A percentile compares a stretch with the other conserved stretches of the same genome.
phyloP scores from a whole-genome alignment of 495 filamentous ascomycete genomes.

The Aspergillus incahuasiensis region DNA sequence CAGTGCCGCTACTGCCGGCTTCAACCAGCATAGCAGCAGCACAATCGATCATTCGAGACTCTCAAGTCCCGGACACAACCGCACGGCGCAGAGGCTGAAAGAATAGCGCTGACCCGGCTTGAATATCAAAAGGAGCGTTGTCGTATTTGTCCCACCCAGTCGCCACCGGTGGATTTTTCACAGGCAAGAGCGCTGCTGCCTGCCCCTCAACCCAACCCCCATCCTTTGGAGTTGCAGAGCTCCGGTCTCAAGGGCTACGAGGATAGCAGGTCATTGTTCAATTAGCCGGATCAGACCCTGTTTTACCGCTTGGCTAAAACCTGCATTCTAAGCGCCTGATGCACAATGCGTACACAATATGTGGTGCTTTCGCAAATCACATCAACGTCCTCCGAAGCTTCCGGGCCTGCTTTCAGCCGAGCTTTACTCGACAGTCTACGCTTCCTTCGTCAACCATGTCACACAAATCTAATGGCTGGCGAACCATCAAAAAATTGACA shows the following conservation, averaged over 20 bases:
- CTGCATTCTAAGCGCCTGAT: neutral
- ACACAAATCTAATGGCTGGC: neutral
- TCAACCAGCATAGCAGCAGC: neutral
- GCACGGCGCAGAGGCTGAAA: neutral
- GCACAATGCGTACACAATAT: neutral
- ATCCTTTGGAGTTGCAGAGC: neutral
- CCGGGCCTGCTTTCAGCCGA: neutral
- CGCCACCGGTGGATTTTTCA: neutral
- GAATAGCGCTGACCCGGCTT: neutral
- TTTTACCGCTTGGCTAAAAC: neutral
- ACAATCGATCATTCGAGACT: conserved; percentile 1
- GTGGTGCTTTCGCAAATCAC: neutral
- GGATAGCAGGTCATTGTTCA: neutral
- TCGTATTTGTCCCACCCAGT: neutral
- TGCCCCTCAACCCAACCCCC: neutral
- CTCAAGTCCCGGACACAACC: neutral
- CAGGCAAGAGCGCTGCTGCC: conserved; percentile 1
- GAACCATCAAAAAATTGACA: neutral
- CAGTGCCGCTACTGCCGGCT: neutral
- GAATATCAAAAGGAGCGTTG: neutral
- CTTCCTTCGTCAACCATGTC: neutral
- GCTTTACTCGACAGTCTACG: neutral
- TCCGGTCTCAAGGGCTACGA: neutral
- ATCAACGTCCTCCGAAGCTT: neutral
- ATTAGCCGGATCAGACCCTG: no score